phyloP scores from a whole-genome alignment of 1,284 basidiomycete genomes.

The Rhodotorula sp. region DNA sequence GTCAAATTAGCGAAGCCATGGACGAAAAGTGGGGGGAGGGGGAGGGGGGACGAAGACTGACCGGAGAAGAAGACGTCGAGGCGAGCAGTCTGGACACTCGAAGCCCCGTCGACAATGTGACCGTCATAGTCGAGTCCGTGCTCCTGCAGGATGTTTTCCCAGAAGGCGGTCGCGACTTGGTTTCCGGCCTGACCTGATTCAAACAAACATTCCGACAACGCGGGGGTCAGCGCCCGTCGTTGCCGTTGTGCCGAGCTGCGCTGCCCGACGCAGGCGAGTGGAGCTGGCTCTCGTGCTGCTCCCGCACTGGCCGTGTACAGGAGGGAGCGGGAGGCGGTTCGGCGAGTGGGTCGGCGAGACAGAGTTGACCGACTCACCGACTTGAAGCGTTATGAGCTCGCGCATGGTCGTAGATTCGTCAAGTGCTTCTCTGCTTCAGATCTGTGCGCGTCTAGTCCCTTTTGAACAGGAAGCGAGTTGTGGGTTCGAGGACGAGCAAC shows the following conservation, averaged over 20 bases:
- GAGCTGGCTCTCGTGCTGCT: no score
- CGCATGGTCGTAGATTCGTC: not conserved
- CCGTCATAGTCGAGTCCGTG: constrained; percentile 48
- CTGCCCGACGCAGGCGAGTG: no score
- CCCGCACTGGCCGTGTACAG: no score
- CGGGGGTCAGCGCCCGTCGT: not conserved
- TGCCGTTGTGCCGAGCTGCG: not conserved
- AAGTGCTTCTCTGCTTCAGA: not conserved
- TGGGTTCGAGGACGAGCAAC: no score
- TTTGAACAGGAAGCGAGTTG: not conserved
- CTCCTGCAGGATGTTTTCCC: constrained; percentile 48
- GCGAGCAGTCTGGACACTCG: constrained; percentile 22
- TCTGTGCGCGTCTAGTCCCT: not conserved
- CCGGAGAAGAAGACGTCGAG: constrained; percentile 35
- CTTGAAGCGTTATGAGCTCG: constrained; percentile 27
- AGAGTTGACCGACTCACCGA: constrained; percentile 1
- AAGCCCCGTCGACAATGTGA: constrained; percentile 16
- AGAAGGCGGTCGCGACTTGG: constrained; percentile 45
- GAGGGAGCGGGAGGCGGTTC: not conserved
- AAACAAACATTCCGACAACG: not conserved
- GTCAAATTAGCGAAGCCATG: not conserved
- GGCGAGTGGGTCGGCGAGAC: not conserved
- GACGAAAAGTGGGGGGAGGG: not conserved
- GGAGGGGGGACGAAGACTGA: not conserved
- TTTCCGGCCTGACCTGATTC: constrained; percentile 33